phyloP scores from a whole-genome alignment of 306 rosid genomes.

The Carpinus viminea region DNA sequence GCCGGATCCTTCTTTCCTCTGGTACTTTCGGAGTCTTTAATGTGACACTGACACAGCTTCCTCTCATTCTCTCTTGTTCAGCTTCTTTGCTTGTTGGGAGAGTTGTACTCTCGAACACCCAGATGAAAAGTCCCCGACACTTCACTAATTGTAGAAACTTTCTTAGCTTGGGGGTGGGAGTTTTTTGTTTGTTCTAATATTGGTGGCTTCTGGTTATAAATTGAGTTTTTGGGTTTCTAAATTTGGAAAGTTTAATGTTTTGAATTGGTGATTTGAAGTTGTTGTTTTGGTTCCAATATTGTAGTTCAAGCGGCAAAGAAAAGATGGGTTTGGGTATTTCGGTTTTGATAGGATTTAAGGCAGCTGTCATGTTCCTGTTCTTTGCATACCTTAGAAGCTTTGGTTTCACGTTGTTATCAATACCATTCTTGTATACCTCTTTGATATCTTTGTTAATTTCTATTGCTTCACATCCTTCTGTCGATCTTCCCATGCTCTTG shows the following conservation, averaged over 20 bases:
- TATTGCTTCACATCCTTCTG: constrained; percentile 68
- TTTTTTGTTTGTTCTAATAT: background rate
- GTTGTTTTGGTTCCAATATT: background rate
- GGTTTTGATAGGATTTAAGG: constrained; percentile 61
- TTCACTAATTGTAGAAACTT: background rate
- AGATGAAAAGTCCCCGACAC: background rate
- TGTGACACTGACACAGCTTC: background rate
- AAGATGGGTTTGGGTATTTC: constrained; percentile 75
- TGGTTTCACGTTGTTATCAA: constrained; percentile 47
- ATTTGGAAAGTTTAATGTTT: background rate
- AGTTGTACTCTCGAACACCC: background rate
- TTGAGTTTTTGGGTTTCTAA: background rate
- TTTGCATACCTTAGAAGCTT: constrained; percentile 50
- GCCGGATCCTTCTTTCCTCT: background rate
- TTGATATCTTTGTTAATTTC: constrained; percentile 56
- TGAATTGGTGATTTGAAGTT: background rate
- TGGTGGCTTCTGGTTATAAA: background rate
- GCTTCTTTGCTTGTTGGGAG: background rate
- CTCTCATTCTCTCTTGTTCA: background rate
- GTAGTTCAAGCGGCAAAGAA: background rate
- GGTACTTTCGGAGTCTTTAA: background rate
- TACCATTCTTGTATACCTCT: constrained; percentile 70
- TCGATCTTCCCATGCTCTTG: constrained; percentile 73
- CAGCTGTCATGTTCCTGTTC: constrained; percentile 28
- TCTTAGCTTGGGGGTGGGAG: background rate